A percentile compares a stretch with the other conserved stretches of the same genome.
These are phyloP conservation scores for Platanus orientalis DNA, from an alignment of 164 flowering plant species.

Conservation along the genomic window DNA sequence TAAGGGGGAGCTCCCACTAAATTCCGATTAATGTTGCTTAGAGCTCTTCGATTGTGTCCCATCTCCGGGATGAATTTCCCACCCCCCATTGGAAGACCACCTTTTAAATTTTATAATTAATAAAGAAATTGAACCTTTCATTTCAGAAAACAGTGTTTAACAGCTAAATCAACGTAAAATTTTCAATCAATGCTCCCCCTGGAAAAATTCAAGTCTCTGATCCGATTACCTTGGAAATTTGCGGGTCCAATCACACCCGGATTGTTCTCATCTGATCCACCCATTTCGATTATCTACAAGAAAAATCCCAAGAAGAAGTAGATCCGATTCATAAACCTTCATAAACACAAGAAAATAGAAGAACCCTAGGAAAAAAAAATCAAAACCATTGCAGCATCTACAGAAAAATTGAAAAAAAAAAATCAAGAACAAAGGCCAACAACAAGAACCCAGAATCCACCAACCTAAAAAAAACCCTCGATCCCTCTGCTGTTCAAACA, in stretches of 20 bases:
- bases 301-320: conserved; percentile 5
- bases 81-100: conserved; percentile 29
- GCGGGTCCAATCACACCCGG: conserved; percentile 35
- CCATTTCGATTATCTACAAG: conserved; percentile 43
- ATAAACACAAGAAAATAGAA: neutral
- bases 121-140: conserved; percentile 1
- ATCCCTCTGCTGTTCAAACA: neutral
- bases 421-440: conserved; percentile 5
- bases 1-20: conserved; percentile 51
- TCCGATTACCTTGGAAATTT: conserved; percentile 34
- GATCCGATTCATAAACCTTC: neutral
- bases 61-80: conserved; percentile 31
- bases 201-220: neutral
- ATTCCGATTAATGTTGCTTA: conserved; percentile 55
- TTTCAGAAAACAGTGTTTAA: neutral
- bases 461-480: conserved; percentile 1
- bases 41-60: conserved; percentile 61
- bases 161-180: neutral
- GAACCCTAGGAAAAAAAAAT: conserved; percentile 5
- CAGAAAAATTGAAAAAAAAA: neutral
- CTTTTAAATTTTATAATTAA: conserved; percentile 14
- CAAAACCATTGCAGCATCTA: neutral
- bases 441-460: conserved; percentile 16
- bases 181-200: neutral
- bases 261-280: conserved; percentile 70